These are phyloP conservation scores for Pleomassaria siparia DNA, from an alignment of 2,329 filamentous ascomycete genomes.

Conservation along the genomic window DNA sequence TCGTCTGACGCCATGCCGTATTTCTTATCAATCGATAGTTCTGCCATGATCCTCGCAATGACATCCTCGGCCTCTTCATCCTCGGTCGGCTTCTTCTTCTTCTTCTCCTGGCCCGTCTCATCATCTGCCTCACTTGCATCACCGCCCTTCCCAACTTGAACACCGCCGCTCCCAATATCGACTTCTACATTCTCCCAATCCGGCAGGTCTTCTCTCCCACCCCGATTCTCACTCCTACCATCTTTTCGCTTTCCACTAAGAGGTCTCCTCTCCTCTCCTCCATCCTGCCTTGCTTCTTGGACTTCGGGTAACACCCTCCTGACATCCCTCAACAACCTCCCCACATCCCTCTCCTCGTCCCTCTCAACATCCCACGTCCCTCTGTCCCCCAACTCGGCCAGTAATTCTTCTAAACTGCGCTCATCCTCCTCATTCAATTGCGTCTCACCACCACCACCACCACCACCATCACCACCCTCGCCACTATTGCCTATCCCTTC, in stretches of 20 bases:
- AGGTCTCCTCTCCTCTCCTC: constrained; percentile 8
- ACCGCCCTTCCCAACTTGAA: constrained; percentile 18
- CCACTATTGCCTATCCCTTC: constrained; percentile 28
- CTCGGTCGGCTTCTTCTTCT: constrained; percentile 30
- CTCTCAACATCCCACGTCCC: constrained; percentile 45
- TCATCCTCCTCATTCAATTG: constrained; percentile 45
- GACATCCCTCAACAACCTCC: constrained; percentile 45
- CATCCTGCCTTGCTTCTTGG: constrained; percentile 17
- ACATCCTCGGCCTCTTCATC: constrained; percentile 49
- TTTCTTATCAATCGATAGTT: constrained; percentile 48
- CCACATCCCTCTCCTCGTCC: constrained; percentile 46
- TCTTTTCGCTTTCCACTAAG: constrained; percentile 8
- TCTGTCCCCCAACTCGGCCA: constrained; percentile 43
- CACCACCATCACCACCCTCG: background rate
- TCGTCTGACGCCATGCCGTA: constrained; percentile 31
- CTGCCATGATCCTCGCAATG: constrained; percentile 49
- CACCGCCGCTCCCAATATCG: constrained; percentile 27
- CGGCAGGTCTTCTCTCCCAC: constrained; percentile 16
- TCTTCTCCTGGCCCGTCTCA: constrained; percentile 19
- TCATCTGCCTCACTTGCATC: constrained; percentile 15
- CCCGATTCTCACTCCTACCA: constrained; percentile 6
- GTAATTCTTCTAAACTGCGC: constrained; percentile 49
- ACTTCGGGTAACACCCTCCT: constrained; percentile 42
- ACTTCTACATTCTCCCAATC: constrained; percentile 38
- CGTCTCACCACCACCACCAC: constrained; percentile 17